Base-by-base conservation (phyloP, 1,139 yeast genomes). In the Zygoascus sp. region DNA sequence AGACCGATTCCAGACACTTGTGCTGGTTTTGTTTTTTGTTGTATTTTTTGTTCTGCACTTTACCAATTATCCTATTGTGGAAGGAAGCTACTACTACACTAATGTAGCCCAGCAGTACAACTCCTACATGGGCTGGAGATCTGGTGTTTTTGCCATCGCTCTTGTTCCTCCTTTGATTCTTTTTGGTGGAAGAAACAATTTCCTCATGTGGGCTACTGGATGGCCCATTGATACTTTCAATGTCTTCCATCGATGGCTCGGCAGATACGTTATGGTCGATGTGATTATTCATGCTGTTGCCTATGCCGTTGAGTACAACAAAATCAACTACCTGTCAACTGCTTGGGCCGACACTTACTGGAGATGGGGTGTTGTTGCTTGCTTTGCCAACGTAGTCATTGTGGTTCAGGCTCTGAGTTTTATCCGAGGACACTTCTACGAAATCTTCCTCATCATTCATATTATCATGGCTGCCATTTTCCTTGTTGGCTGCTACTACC, bases 141-240 rank as follows among this genome's bases (percentile, higher is more conserved):
- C 48, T 10, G 48, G 45, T 17, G 44, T 46, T 19, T 13, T 42
- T 1, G 48, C 45, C 1, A 32, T 39, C 9, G 32, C 39, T 15
- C 39, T 32, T 8, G 43, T 46, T 11, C 45, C 48, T 16, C 32
- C 41, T 3, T 35, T 81, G 30, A 66, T 79, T 28, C 59, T 78
- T 25, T 73, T 81, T 65, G 85, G 81, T 0, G 86, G 86, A 5
- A 67, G 89, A 56, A 80, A 75, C 61, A 81, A 83, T 59, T 64
- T 81, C 46, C 61, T 81, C 34, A 75, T 77, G 50, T 67, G 72
- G 66, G 46, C 78, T 2, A 80, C 88, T 0, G 77, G 83, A 21
- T 74, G 83, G 77, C 74, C 81, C 30, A 77, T 76, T 57, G 73
- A 83, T 21, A 72, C 80, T 1, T 80, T 77, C 55, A 77, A 79